Evolutionary conservation across 768 basidiomycete species (phyloP), one percentile per base, ranked within the genome.

Genomic region (Leucosporidium creatinivorum): DNA sequence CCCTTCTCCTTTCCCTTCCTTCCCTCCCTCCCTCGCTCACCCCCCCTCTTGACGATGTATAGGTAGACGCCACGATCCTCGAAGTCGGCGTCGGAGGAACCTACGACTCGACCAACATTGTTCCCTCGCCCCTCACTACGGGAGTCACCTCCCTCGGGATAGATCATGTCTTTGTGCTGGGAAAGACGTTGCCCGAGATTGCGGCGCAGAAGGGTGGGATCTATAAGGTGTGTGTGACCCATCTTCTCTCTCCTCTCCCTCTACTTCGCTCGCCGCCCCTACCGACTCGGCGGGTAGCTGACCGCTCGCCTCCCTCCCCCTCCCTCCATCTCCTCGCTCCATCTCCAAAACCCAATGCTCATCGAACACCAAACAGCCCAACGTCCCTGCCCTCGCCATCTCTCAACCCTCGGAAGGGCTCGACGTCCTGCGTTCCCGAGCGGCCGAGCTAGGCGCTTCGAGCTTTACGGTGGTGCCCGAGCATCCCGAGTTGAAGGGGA

Each of bases 201-300:
- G 90, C 93, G 1, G 85, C 85, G 83, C 94, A 98, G 75, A 99
- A 99, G 78, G 91, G 87, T 33, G 96, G 96, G 2, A 98, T 99
- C 61, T 98, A 88, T 80, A 99, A 99, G 83, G 89, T 85, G 61
- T 33, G 79, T 69, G n/a, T n/a, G n/a, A n/a, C n/a, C n/a, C n/a
- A n/a, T n/a, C n/a, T n/a, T n/a, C n/a, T n/a, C n/a, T n/a, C n/a
- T n/a, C n/a, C n/a, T n/a, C n/a, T n/a, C n/a, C n/a, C n/a, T n/a
- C n/a, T n/a, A n/a, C n/a, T n/a, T 30, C 48, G 21, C 33, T 50
- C 23, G 13, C 39, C 21, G 2, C 52, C 64, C 25, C 61, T 50
- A 17, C 39, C 33, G 5, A 6, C 33, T 36, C 33, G 33, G 54
- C 30, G n/a, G 61, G 19, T 21, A 21, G 1, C 31, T 62, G 21